Evolutionary conservation across 331 rosid species (phyloP).

Genomic region (Acacia pycnantha): DNA sequence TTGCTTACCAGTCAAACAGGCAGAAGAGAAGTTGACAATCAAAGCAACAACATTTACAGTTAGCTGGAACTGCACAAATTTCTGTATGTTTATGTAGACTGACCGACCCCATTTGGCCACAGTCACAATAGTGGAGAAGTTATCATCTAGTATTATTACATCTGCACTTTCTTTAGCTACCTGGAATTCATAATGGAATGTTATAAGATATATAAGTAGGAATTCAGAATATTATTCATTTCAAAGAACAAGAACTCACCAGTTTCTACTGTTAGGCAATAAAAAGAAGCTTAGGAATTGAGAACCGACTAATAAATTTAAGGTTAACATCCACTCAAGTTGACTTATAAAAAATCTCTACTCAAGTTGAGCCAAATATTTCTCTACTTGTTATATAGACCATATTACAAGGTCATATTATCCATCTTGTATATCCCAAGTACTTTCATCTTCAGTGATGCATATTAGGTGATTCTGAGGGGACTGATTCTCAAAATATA

Average conservation of each 20-base stretch:
- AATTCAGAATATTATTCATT: background rate
- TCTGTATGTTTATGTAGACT: constrained; percentile 92
- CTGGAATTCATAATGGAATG: constrained; percentile 43
- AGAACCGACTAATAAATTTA: constrained; percentile 11
- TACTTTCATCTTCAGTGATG: background rate
- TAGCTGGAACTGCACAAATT: constrained; percentile 97
- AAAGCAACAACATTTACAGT: constrained; percentile 97
- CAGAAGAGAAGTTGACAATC: constrained; percentile 93
- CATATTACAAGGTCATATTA: background rate
- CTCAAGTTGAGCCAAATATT: background rate
- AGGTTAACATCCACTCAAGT: background rate
- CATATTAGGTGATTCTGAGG: constrained; percentile 7
- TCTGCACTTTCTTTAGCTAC: constrained; percentile 99
- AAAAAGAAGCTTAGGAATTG: background rate
- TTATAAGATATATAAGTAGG: constrained; percentile 12
- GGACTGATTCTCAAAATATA: constrained; percentile 6
- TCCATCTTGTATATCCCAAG: constrained; percentile 15
- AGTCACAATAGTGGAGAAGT: constrained; percentile 90
- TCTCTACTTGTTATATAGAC: constrained; percentile 3
- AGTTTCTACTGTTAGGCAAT: constrained; percentile 8
- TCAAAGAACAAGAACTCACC: constrained; percentile 2
- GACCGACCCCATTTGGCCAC: constrained; percentile 99
- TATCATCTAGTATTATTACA: constrained; percentile 89
- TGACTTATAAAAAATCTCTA: background rate
- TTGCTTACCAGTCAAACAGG: constrained; percentile 81